These are phyloP conservation scores for Cladosporium sp. DNA, from an alignment of 2,329 filamentous ascomycete species.

Conservation along the genomic window DNA sequence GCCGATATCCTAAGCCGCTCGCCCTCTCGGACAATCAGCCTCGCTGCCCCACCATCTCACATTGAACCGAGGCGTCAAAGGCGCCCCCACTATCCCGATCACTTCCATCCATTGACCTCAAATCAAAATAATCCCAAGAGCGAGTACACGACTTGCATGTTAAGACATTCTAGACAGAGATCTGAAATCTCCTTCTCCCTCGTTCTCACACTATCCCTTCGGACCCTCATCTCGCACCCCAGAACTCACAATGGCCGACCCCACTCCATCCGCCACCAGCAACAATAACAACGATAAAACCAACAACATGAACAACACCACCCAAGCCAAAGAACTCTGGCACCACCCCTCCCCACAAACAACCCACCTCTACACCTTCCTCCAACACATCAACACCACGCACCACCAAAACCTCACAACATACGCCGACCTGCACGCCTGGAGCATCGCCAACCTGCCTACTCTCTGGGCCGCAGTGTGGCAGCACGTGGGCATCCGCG, in stretches of 20 bases:
- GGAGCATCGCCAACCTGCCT: constrained; percentile 74
- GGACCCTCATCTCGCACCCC: too few species aligned
- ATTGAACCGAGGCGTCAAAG: too few species aligned
- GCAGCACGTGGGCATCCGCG: constrained; percentile 73
- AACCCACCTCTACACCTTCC: constrained; percentile 44
- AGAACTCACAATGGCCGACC: constrained; percentile 1
- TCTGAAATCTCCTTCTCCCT: too few species aligned
- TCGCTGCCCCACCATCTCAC: too few species aligned
- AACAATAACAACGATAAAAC: neutral
- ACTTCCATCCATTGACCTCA: too few species aligned
- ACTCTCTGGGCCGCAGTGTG: constrained; percentile 84
- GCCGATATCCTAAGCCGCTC: too few species aligned
- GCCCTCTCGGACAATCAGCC: too few species aligned
- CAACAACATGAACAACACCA: neutral
- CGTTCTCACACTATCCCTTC: too few species aligned
- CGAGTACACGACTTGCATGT: too few species aligned
- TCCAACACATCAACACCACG: constrained; percentile 62
- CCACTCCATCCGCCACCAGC: neutral
- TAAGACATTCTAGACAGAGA: too few species aligned
- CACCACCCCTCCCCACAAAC: constrained; percentile 37
- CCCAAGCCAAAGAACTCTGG: constrained; percentile 28
- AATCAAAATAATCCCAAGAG: too few species aligned
- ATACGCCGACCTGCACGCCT: constrained; percentile 75
- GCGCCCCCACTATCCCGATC: too few species aligned
- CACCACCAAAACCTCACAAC: constrained; percentile 58